Conservation (phyloP, 345 rosid species). For the Passiflora organensis region DNA sequence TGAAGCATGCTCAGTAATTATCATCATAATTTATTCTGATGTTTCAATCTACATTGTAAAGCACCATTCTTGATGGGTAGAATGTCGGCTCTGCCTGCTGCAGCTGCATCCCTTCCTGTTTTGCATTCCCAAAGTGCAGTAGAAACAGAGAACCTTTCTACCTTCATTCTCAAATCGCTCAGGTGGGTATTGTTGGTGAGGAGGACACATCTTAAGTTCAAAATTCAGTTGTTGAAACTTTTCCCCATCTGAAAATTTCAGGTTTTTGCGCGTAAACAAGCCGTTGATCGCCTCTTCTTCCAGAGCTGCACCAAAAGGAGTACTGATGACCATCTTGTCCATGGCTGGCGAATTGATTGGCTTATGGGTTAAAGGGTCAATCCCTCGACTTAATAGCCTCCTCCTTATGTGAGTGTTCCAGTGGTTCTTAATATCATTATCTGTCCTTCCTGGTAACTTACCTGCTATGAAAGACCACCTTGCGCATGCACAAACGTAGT, state of each 20-base stretch:
- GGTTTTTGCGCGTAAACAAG: conserved; percentile 6
- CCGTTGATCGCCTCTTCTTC: conserved; percentile 5
- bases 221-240: conserved; percentile 25
- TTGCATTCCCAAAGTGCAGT: conserved; percentile 19
- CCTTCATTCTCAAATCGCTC: conserved; percentile 3
- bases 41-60: conserved; percentile 1
- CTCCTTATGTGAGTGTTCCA: conserved; percentile 28
- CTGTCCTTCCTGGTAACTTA: conserved; percentile 31
- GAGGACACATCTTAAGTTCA: conserved; percentile 31
- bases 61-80: neutral
- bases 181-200: conserved; percentile 18
- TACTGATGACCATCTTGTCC: neutral
- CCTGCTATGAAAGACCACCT: conserved; percentile 38
- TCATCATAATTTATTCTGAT: neutral
- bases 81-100: neutral
- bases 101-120: conserved; percentile 19
- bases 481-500: neutral
- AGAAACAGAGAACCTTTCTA: conserved; percentile 11
- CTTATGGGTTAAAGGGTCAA: conserved; percentile 24
- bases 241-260: conserved; percentile 6
- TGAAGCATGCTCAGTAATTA: no score
- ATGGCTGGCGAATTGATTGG: conserved; percentile 7
- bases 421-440: conserved; percentile 32
- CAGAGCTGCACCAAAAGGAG: conserved; percentile 4
- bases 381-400: conserved; percentile 20